Evolutionary conservation across 2,329 filamentous ascomycete genomes (phyloP).

Genomic region (Teratosphaeria zuluensis): DNA sequence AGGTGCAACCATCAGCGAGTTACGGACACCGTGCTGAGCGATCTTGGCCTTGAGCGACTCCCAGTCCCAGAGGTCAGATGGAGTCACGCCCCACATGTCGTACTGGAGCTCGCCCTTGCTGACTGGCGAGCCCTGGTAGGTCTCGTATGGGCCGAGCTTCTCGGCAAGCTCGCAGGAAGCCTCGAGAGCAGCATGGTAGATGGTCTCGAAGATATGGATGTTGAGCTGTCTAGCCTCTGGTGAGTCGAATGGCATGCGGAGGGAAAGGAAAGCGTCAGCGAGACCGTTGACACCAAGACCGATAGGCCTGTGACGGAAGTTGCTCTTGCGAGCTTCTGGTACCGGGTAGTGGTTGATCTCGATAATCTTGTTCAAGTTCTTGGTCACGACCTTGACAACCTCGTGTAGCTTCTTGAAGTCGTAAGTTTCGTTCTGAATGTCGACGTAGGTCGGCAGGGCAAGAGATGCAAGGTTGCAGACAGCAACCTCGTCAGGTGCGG

Average conservation of each 20-base stretch:
- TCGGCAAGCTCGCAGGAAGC: conserved; percentile 80
- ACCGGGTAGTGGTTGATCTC: conserved; percentile 99
- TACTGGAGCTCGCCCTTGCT: conserved; percentile 95
- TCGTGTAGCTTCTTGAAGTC: conserved; percentile 97
- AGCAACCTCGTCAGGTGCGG: conserved; percentile 91
- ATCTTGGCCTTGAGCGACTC: conserved; percentile 78
- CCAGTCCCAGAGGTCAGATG: conserved; percentile 96
- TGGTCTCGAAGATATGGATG: conserved; percentile 98
- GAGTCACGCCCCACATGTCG: conserved; percentile 96
- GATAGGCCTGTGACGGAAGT: conserved; percentile 92
- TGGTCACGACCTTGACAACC: conserved; percentile 82
- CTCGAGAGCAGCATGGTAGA: conserved; percentile 91
- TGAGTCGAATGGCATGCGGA: conserved; percentile 95
- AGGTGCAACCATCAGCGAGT: conserved; percentile 87
- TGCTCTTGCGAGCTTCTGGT: conserved; percentile 83
- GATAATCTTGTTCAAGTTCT: conserved; percentile 96
- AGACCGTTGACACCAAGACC: conserved; percentile 96
- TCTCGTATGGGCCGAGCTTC: conserved; percentile 72
- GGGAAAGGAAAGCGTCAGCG: conserved; percentile 92
- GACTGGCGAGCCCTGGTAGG: conserved; percentile 86
- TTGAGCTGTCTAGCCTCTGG: conserved; percentile 88
- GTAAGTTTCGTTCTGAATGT: conserved; percentile 73
- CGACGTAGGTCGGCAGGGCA: conserved; percentile 81
- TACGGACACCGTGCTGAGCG: conserved; percentile 85
- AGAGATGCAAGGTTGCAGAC: conserved; percentile 97